Evolutionary conservation across 2,329 filamentous ascomycete species (phyloP), one percentile per base, ranked within the genome.

Genomic region (Mariannaea elegans): DNA sequence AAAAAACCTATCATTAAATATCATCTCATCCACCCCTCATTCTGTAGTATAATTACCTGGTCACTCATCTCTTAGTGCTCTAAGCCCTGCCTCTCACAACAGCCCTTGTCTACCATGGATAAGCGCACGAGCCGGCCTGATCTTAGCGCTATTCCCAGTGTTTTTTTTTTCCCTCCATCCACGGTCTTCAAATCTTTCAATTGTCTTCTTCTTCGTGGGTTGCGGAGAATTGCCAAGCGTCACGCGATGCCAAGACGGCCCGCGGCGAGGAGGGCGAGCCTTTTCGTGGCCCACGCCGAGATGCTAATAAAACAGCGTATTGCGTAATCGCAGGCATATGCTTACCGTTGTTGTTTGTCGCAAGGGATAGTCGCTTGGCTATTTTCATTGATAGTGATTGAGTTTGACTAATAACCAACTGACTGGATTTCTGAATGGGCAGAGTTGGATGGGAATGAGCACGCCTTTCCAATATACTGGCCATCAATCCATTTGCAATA

Each of bases 211-310:
- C 24, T 27, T 27, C 24, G 24, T 27, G 16, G 34, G 6, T 52
- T 46, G 38, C 49, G 34, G 38, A 29, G 49, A 31, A 39, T 38
- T 38, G 56, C 50, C 49, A 59, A 59, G 56, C 29, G 50, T 59
- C 44, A 59, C 56, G 56, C 56, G 18, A 59, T 59, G 56, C 56
- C 56, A 53, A 59, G 56, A 42, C 44, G 36, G 49, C 44, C 9
- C n/a, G 42, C 23, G 56, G 55, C 47, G 47, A 38, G 9, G 29
- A 41, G n/a, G 27, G 21, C 16, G 45, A 29, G 13, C 36, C 21
- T 7, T 49, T n/a, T 9, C 12, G 23, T 27, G 18, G 46, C 46
- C 23, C 6, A 31, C 18, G 14, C 18, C 31, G 19, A 23, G 32
- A 36, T 23, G 12, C 18, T 24, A 36, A 36, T 44, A 24, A 44